Conservation (phyloP, 2,329 filamentous ascomycete species). For the Colletotrichum noveboracense region DNA sequence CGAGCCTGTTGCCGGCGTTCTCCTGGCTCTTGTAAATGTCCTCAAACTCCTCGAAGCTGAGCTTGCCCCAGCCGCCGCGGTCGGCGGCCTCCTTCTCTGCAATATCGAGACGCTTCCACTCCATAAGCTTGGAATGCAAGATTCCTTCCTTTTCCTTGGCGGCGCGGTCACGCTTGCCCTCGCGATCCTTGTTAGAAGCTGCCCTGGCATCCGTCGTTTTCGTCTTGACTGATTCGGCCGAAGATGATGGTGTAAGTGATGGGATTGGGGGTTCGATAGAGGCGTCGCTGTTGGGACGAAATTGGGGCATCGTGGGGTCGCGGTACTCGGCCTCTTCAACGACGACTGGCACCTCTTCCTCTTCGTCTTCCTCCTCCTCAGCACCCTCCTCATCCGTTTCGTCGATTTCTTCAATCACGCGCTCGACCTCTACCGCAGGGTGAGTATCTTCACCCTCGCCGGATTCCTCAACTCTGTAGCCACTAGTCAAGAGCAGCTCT, state of each 20-base stretch:
- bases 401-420: constrained; percentile 19
- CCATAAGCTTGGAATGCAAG: constrained; percentile 40
- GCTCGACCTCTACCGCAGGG: not conserved
- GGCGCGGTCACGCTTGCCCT: not conserved
- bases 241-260: not conserved
- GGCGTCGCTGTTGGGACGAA: constrained; percentile 60
- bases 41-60: constrained; percentile 83
- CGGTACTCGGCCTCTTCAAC: constrained; percentile 32
- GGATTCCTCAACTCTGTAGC: constrained; percentile 45
- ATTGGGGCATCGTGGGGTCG: constrained; percentile 73
- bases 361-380: constrained; percentile 24
- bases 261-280: constrained; percentile 20
- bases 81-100: constrained; percentile 72
- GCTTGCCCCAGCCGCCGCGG: constrained; percentile 79
- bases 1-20: constrained; percentile 67
- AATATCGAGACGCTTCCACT: constrained; percentile 63
- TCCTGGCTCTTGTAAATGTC: constrained; percentile 72
- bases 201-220: not conserved
- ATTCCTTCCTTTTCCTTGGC: constrained; percentile 25
- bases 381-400: constrained; percentile 21
- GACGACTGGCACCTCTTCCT: constrained; percentile 7
- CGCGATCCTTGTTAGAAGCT: not conserved
- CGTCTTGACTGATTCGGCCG: not conserved
- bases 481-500: constrained; percentile 48
- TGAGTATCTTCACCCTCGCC: not conserved